Evolutionary conservation across 2,329 filamentous ascomycete genomes (phyloP).

Genomic region (Periconia sp.): DNA sequence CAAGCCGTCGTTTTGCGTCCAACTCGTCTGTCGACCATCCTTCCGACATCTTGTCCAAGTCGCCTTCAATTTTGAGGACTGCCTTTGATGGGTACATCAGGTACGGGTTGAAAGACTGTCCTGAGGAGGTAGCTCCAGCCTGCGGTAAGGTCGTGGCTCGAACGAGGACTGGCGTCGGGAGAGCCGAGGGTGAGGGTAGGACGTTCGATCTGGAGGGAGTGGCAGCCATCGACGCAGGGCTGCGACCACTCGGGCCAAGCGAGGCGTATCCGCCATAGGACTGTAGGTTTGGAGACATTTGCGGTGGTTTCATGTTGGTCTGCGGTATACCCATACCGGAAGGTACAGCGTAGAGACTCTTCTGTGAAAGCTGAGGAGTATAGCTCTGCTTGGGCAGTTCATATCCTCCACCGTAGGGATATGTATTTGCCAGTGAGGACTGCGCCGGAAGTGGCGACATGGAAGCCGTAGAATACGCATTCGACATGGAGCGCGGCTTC

Average conservation of each 20-base stretch:
- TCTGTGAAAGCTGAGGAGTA: constrained; percentile 41
- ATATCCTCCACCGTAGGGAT: constrained; percentile 47
- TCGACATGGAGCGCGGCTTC: constrained; percentile 38
- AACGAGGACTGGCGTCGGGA: constrained; percentile 66
- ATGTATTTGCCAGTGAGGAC: constrained; percentile 41
- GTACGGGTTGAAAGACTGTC: constrained; percentile 72
- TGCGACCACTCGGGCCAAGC: constrained; percentile 52
- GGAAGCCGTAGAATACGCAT: constrained; percentile 40
- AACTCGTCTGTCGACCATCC: constrained; percentile 85
- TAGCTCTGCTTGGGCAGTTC: constrained; percentile 43
- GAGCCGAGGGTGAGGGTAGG: constrained; percentile 51
- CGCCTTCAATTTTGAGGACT: constrained; percentile 80
- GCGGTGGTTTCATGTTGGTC: constrained; percentile 39
- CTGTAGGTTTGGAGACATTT: constrained; percentile 42
- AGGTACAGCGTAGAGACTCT: constrained; percentile 41
- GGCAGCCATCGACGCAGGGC: constrained; percentile 47
- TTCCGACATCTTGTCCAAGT: constrained; percentile 82
- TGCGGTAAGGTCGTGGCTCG: constrained; percentile 70
- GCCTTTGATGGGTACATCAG: constrained; percentile 82
- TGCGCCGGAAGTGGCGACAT: constrained; percentile 47
- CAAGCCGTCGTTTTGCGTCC: constrained; percentile 78
- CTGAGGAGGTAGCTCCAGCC: constrained; percentile 51
- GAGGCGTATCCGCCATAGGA: constrained; percentile 53
- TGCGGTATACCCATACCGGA: constrained; percentile 34
- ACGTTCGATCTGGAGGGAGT: constrained; percentile 46